Evolutionary conservation across 306 rosid species (phyloP).

Genomic region (Sicyos baderoa): DNA sequence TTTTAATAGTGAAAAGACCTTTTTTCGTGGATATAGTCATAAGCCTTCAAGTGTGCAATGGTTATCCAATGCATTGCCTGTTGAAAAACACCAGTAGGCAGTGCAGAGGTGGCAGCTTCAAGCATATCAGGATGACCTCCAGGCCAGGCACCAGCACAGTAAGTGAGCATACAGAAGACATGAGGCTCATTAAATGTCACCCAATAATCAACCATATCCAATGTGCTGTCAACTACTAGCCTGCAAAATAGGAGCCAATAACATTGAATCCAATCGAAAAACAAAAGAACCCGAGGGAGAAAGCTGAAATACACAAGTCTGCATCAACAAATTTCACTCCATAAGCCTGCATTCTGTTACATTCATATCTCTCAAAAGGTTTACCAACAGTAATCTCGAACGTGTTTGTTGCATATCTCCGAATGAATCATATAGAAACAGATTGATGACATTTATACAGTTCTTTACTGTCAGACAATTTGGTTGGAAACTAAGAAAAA

Average conservation of each 20-base stretch:
- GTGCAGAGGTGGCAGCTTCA: slow-evolving; percentile 79
- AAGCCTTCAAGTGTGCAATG: slow-evolving; percentile 83
- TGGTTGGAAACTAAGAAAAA: neutral
- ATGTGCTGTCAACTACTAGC: slow-evolving; percentile 70
- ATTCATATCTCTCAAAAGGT: slow-evolving; percentile 3
- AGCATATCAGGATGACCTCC: slow-evolving; percentile 98
- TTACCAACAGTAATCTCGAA: neutral
- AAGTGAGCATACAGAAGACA: slow-evolving; percentile 77
- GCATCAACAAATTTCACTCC: neutral
- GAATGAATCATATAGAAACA: neutral
- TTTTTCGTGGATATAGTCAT: slow-evolving; percentile 62
- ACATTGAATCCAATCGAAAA: neutral
- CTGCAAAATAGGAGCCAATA: slow-evolving; percentile 36
- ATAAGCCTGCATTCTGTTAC: neutral
- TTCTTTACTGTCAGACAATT: neutral
- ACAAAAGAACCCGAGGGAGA: neutral
- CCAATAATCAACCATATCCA: slow-evolving; percentile 81
- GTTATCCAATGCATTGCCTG: slow-evolving; percentile 98
- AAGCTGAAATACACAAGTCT: neutral
- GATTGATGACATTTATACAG: neutral
- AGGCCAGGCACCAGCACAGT: slow-evolving; percentile 95
- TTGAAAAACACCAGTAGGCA: slow-evolving; percentile 86
- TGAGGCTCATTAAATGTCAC: slow-evolving; percentile 94
- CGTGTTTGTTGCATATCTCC: neutral
- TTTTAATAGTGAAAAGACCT: slow-evolving; percentile 35